Conservation (phyloP, 2,329 filamentous ascomycete genomes). For the Monosporascus sp. region DNA sequence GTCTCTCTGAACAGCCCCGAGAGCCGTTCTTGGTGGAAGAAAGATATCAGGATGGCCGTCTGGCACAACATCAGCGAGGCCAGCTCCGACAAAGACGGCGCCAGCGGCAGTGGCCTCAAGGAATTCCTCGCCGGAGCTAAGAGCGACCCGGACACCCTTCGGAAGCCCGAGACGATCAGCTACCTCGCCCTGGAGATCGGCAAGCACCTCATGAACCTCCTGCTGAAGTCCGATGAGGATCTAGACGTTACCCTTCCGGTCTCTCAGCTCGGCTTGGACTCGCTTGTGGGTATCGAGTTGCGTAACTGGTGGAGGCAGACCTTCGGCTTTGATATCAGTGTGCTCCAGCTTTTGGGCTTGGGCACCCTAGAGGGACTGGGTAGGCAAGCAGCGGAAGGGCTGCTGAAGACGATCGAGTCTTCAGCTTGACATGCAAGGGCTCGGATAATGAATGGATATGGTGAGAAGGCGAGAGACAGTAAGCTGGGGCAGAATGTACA, state of each 20-base stretch:
- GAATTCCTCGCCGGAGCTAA: too few species aligned
- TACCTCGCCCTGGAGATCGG: too few species aligned
- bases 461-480: too few species aligned
- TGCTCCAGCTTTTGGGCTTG: constrained; percentile 3
- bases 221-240: too few species aligned
- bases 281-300: constrained; percentile 22
- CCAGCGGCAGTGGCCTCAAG: too few species aligned
- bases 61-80: not conserved
- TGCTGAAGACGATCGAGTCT: not conserved
- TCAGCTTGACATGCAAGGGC: too few species aligned
- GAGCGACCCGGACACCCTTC: too few species aligned
- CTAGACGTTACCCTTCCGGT: too few species aligned
- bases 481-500: too few species aligned
- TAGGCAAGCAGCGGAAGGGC: not conserved
- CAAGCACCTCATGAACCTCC: too few species aligned
- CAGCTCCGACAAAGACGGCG: not conserved
- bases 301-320: constrained; percentile 32
- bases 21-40: not conserved
- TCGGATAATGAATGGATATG: too few species aligned
- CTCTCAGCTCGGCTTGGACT: constrained; percentile 5
- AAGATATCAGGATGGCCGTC: not conserved
- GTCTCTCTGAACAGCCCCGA: not conserved
- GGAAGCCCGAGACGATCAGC: too few species aligned
- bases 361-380: constrained; percentile 3
- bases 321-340: constrained; percentile 5